Percentiles rank a stretch among this genome's conserved stretches.
Evolutionary conservation across 257 asterid species (phyloP).

Genomic region (Fraxinus americana): DNA sequence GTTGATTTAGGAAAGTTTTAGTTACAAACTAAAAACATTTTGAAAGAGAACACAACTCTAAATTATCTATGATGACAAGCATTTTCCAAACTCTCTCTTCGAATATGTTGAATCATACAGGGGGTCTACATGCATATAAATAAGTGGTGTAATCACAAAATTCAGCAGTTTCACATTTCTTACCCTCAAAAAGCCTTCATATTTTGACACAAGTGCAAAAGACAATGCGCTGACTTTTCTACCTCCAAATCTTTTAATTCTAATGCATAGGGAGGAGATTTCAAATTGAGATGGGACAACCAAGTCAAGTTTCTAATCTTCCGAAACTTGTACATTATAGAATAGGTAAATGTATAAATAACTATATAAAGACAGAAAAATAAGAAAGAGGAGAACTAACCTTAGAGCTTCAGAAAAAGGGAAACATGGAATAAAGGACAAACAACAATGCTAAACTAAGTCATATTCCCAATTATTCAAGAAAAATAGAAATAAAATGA

Average conservation of each 20-base stretch:
- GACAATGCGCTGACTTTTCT: background rate
- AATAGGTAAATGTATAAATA: no score
- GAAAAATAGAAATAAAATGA: no score
- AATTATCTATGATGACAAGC: conserved; percentile 4
- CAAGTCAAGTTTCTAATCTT: no score
- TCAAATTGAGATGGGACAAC: no score
- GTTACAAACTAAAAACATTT: conserved; percentile 9
- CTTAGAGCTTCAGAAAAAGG: no score
- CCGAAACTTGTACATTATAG: no score
- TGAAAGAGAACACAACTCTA: conserved; percentile 15
- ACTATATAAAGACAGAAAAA: no score
- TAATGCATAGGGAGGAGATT: no score
- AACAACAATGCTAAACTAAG: background rate
- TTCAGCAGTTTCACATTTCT: background rate
- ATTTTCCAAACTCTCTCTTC: background rate
- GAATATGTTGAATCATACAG: background rate
- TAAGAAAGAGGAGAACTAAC: no score
- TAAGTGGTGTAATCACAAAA: background rate
- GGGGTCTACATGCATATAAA: background rate
- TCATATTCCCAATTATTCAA: background rate
- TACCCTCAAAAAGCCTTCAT: background rate
- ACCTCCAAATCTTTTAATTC: background rate
- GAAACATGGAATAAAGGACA: background rate
- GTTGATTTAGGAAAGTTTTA: conserved; percentile 7
- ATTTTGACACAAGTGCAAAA: background rate